phyloP scores from a whole-genome alignment of 805 yeast genomes.

The Torulaspora microellipsoides region DNA sequence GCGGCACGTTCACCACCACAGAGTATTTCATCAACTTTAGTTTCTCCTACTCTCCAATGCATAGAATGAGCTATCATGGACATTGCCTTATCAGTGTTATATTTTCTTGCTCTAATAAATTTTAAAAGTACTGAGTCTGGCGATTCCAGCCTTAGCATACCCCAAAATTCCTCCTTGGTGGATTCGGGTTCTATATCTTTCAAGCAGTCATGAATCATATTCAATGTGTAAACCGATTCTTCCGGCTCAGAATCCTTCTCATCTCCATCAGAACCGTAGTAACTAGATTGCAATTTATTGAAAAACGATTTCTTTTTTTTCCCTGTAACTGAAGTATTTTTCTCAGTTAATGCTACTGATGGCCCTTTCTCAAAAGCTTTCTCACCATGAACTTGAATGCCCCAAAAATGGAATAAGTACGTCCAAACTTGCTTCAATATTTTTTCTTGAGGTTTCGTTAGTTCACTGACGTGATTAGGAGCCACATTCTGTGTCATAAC shows the following conservation, averaged over 20 bases:
- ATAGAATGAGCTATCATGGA: slow-evolving; percentile 69
- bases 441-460: slow-evolving; percentile 55
- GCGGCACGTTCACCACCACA: slow-evolving; percentile 67
- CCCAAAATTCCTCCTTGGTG: slow-evolving; percentile 51
- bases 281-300: slow-evolving; percentile 17
- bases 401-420: slow-evolving; percentile 55
- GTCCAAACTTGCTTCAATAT: slow-evolving; percentile 70
- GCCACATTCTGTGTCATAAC: not conserved
- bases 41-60: slow-evolving; percentile 66
- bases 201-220: slow-evolving; percentile 45
- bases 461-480: slow-evolving; percentile 21
- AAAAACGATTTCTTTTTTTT: slow-evolving; percentile 27
- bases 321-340: not conserved
- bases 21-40: slow-evolving; percentile 57
- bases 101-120: slow-evolving; percentile 82
- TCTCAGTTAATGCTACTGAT: slow-evolving; percentile 1
- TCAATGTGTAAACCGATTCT: slow-evolving; percentile 29
- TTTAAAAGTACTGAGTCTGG: slow-evolving; percentile 76
- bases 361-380: slow-evolving; percentile 15
- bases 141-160: slow-evolving; percentile 64
- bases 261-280: slow-evolving; percentile 5
- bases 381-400: slow-evolving; percentile 39
- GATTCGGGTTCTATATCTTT: slow-evolving; percentile 49
- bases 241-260: slow-evolving; percentile 9
- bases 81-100: slow-evolving; percentile 64